Percentiles rank a stretch among this genome's conserved stretches.
These are phyloP conservation scores for Candida gigantensis DNA, from an alignment of 1,139 yeast species.

Conservation along the genomic window DNA sequence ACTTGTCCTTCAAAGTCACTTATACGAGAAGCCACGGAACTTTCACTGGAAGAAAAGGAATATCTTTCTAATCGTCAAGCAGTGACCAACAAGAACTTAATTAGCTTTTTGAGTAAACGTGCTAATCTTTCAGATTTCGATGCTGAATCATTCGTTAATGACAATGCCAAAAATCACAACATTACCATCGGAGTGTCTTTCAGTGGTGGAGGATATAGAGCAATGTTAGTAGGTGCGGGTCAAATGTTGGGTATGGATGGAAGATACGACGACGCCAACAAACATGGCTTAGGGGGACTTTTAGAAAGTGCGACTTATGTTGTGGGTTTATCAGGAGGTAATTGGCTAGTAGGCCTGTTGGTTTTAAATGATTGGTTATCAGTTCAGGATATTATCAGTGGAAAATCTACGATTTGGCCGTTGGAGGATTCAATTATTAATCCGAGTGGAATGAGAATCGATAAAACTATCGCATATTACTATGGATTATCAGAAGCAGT, in stretches of 20 bases:
- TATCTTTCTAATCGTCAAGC: neutral
- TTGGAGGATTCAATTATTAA: constrained; percentile 42
- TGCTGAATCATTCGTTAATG: constrained; percentile 30
- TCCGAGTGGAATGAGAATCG: constrained; percentile 32
- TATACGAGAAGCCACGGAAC: neutral
- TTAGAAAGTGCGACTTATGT: constrained; percentile 41
- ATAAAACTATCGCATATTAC: constrained; percentile 37
- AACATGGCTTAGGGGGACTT: constrained; percentile 40
- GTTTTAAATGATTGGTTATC: constrained; percentile 42
- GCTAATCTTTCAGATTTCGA: constrained; percentile 39
- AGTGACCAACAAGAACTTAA: constrained; percentile 32
- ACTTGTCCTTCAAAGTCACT: constrained; percentile 24
- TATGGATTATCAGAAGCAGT: constrained; percentile 29
- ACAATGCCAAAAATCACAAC: constrained; percentile 27
- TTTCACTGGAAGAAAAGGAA: constrained; percentile 3
- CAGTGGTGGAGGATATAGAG: constrained; percentile 50
- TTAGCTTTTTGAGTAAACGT: constrained; percentile 29
- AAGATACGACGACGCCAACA: constrained; percentile 27
- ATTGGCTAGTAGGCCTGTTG: constrained; percentile 44
- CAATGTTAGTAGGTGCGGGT: constrained; percentile 49
- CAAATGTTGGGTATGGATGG: constrained; percentile 38
- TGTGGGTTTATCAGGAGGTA: constrained; percentile 47
- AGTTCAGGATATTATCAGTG: constrained; percentile 32
- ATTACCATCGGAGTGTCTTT: constrained; percentile 45
- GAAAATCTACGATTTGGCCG: constrained; percentile 36